Percentiles rank a stretch among this genome's conserved stretches.
These are phyloP conservation scores for Saccharum spontaneum DNA, from an alignment of 176 grass and related monocot species.

Conservation along the genomic window DNA sequence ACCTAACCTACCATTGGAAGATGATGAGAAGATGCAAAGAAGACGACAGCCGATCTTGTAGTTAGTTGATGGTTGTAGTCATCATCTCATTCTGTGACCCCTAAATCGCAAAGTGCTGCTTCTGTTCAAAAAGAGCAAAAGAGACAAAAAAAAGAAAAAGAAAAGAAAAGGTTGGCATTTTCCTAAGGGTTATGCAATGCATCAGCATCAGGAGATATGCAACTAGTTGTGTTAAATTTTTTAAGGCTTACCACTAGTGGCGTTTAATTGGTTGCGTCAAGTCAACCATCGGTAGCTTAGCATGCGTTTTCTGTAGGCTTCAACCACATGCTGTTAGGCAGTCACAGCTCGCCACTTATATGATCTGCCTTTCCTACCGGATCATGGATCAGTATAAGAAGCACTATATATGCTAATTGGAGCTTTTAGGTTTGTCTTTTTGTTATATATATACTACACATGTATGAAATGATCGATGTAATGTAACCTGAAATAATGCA, in stretches of 20 bases:
- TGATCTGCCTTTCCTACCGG: neutral
- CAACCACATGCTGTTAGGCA: constrained; percentile 14
- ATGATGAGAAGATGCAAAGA: neutral
- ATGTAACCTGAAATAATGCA: neutral
- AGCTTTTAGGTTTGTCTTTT: neutral
- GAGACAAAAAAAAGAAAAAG: neutral
- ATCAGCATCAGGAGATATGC: neutral
- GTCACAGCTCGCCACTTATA: neutral
- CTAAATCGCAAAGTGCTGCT: neutral
- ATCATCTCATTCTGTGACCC: neutral
- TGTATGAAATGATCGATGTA: neutral
- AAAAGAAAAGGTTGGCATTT: constrained; percentile 3
- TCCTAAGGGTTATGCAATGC: neutral
- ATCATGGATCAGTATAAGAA: neutral
- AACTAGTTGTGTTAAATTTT: neutral
- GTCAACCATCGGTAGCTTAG: neutral
- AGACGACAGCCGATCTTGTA: neutral
- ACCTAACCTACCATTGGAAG: neutral
- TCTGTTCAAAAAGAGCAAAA: neutral
- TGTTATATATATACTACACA: neutral
- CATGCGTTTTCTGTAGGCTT: neutral
- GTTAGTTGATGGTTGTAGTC: neutral
- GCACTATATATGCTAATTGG: neutral
- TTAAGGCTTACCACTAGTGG: neutral
- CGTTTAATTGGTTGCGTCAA: constrained; percentile 1